A percentile compares a stretch with the other conserved stretches of the same genome.
Conservation (phyloP, 2,329 filamentous ascomycete genomes). For the Alternaria consortialis region DNA sequence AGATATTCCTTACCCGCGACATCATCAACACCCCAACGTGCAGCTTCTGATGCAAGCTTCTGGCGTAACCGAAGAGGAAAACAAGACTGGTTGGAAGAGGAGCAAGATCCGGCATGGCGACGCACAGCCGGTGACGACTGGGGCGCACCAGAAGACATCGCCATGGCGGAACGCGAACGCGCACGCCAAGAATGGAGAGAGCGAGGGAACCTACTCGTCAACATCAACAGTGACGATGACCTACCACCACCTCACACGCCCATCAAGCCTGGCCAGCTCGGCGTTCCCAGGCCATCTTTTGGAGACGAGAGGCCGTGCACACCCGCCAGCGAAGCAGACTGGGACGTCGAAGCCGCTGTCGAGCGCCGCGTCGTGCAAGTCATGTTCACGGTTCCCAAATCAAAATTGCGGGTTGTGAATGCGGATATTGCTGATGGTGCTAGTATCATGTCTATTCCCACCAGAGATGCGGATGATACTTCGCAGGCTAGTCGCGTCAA, state of each 20-base stretch:
- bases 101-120: conserved; percentile 41
- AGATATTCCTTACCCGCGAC: conserved; percentile 32
- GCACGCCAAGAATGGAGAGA: conserved; percentile 43
- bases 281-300: conserved; percentile 11
- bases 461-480: conserved; percentile 18
- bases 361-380: conserved; percentile 60
- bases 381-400: conserved; percentile 93
- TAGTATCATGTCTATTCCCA: conserved; percentile 38
- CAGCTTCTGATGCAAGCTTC: conserved; percentile 56
- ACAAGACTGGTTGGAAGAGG: conserved; percentile 53
- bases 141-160: conserved; percentile 46
- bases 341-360: conserved; percentile 61
- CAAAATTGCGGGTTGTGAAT: conserved; percentile 89
- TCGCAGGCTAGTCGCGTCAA: conserved; percentile 36
- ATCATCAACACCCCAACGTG: conserved; percentile 49
- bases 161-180: conserved; percentile 42
- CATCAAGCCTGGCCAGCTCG: conserved; percentile 35
- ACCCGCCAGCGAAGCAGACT: conserved; percentile 55
- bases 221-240: conserved; percentile 36
- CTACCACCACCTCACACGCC: conserved; percentile 41
- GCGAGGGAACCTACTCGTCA: conserved; percentile 39
- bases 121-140: conserved; percentile 50
- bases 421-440: conserved; percentile 45
- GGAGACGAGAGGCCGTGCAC: conserved; percentile 35
- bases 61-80: conserved; percentile 54